phyloP scores from a whole-genome alignment of 305 asterid genomes.

The Caryopteris hybrid region DNA sequence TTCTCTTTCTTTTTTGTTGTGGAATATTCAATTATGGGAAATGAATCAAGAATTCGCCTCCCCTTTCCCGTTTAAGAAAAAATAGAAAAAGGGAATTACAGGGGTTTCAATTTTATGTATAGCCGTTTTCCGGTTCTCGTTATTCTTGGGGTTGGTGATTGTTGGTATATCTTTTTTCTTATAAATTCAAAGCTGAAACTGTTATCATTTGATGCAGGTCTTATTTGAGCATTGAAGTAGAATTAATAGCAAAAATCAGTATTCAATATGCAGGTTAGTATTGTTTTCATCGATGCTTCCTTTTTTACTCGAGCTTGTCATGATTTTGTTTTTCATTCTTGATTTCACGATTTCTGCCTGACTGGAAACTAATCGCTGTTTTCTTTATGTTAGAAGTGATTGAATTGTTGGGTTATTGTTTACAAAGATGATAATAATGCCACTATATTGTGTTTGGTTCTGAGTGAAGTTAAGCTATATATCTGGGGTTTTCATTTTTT shows the following conservation, averaged over 20 bases:
- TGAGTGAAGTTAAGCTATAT: background rate
- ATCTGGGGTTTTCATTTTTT: background rate
- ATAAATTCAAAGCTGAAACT: background rate
- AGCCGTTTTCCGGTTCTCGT: background rate
- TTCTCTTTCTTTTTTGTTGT: background rate
- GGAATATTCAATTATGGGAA: background rate
- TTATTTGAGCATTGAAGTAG: constrained; percentile 6
- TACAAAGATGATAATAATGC: background rate
- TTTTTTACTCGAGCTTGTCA: background rate
- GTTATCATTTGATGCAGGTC: constrained; percentile 20
- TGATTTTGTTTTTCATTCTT: background rate
- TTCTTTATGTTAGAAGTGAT: constrained; percentile 4
- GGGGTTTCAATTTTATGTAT: background rate
- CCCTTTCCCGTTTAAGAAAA: background rate
- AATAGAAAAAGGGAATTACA: background rate
- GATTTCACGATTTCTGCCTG: background rate
- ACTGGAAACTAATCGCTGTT: background rate
- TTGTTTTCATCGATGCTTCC: background rate
- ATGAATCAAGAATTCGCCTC: background rate
- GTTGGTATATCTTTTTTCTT: background rate
- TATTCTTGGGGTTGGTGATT: background rate
- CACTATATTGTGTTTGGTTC: background rate
- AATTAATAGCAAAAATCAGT: background rate
- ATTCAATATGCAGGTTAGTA: constrained; percentile 34
- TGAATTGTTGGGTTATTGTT: background rate